phyloP scores from a whole-genome alignment of 2,329 filamentous ascomycete genomes.

The Delphinella strobiligena region DNA sequence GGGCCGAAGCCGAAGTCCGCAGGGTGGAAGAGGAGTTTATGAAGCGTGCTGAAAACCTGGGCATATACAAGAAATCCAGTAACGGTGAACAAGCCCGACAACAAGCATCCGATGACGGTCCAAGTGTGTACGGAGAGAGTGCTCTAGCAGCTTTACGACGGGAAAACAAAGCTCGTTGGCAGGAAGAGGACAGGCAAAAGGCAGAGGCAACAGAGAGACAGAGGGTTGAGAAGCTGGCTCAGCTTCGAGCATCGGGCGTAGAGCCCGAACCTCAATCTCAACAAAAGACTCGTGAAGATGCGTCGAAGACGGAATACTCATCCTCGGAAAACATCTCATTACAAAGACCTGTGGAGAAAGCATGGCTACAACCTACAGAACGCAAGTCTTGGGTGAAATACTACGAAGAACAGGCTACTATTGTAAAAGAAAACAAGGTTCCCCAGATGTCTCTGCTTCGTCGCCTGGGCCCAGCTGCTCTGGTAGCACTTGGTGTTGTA shows the following conservation, averaged over 20 bases:
- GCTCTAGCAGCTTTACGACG: slow-evolving; percentile 16
- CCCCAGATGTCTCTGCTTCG: slow-evolving; percentile 20
- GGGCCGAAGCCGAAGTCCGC: slow-evolving; percentile 22
- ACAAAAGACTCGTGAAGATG: slow-evolving; percentile 1
- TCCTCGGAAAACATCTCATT: slow-evolving; percentile 1
- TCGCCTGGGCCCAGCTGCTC: slow-evolving; percentile 33
- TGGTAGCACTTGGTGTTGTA: slow-evolving; percentile 23
- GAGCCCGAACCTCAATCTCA: neutral
- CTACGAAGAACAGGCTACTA: slow-evolving; percentile 22
- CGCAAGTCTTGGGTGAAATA: slow-evolving; percentile 24
- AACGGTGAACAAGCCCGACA: slow-evolving; percentile 12
- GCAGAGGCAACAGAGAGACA: slow-evolving; percentile 11
- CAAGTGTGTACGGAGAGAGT: slow-evolving; percentile 17
- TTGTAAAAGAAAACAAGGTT: slow-evolving; percentile 21
- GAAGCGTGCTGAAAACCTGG: slow-evolving; percentile 20
- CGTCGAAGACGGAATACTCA: neutral
- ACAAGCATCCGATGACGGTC: slow-evolving; percentile 16
- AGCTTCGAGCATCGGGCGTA: neutral
- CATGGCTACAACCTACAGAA: slow-evolving; percentile 18
- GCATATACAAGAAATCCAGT: slow-evolving; percentile 21
- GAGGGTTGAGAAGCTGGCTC: slow-evolving; percentile 4
- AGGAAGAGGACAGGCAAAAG: slow-evolving; percentile 13
- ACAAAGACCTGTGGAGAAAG: slow-evolving; percentile 9
- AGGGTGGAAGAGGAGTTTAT: slow-evolving; percentile 18
- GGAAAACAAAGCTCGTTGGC: slow-evolving; percentile 16